Evolutionary conservation across 140 eudicot genomes (phyloP).

Genomic region (Oenanthe javanica): DNA sequence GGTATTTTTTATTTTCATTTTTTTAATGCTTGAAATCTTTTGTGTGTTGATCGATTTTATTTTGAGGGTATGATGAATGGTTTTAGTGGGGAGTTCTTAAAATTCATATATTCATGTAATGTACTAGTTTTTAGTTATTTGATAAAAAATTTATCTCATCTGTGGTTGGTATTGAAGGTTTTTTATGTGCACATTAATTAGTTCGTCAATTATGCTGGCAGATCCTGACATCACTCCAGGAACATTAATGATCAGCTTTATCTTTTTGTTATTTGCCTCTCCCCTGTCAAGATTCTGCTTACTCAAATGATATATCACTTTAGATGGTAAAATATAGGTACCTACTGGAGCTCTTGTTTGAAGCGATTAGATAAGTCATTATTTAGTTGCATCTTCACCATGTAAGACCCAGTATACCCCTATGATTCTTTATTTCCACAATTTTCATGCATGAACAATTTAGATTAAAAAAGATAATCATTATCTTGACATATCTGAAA

Average conservation of each 20-base stretch:
- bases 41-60: neutral
- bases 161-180: neutral
- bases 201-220: neutral
- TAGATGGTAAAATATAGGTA: neutral
- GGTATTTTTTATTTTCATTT: too few relatives aligned
- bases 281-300: neutral
- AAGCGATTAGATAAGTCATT: neutral
- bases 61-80: neutral
- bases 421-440: neutral
- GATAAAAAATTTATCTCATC: neutral
- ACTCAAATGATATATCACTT: neutral
- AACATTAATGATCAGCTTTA: neutral
- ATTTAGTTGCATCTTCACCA: neutral
- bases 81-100: neutral
- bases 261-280: neutral
- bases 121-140: neutral
- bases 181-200: neutral
- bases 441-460: neutral
- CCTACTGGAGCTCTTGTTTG: neutral
- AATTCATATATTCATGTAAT: neutral
- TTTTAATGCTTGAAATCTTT: too few relatives aligned
- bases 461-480: neutral
- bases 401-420: neutral
- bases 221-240: neutral
- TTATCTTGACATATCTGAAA: neutral